Conservation (phyloP, 176 grass and related monocot genomes). For the Oryza meridionalis region DNA sequence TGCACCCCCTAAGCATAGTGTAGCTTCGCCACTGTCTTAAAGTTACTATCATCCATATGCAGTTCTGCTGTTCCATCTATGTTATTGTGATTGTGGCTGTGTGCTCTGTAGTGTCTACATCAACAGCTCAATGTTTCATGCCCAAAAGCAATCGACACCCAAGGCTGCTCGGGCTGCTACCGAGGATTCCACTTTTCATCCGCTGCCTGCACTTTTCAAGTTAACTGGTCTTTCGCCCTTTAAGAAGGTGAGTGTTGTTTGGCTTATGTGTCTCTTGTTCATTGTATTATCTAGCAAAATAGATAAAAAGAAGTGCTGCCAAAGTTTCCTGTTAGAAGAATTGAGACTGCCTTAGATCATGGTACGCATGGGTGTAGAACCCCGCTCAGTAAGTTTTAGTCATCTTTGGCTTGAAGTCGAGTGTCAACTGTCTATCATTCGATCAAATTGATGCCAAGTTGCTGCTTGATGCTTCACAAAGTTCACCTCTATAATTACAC, state of each 20-base stretch:
- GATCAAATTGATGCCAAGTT: background rate
- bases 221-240: constrained; percentile 77
- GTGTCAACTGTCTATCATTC: background rate
- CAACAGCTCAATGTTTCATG: constrained; percentile 68
- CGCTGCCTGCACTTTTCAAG: constrained; percentile 66
- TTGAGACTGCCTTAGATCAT: background rate
- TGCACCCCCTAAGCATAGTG: too few species aligned
- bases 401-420: background rate
- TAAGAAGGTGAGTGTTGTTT: constrained; percentile 59
- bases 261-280: background rate
- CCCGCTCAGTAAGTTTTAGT: background rate
- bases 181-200: constrained; percentile 72
- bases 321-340: background rate
- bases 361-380: background rate
- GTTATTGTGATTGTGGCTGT: constrained; percentile 10
- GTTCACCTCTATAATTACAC: background rate
- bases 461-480: background rate
- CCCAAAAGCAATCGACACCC: constrained; percentile 47
- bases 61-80: background rate
- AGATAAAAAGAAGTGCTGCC: background rate
- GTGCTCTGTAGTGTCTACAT: constrained; percentile 71
- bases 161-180: constrained; percentile 40
- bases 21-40: too few species aligned
- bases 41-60: background rate
- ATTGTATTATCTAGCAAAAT: constrained; percentile 16